These are phyloP conservation scores for Nakaseomyces uthaithaninus DNA, from an alignment of 1,139 yeast genomes.

Conservation along the genomic window DNA sequence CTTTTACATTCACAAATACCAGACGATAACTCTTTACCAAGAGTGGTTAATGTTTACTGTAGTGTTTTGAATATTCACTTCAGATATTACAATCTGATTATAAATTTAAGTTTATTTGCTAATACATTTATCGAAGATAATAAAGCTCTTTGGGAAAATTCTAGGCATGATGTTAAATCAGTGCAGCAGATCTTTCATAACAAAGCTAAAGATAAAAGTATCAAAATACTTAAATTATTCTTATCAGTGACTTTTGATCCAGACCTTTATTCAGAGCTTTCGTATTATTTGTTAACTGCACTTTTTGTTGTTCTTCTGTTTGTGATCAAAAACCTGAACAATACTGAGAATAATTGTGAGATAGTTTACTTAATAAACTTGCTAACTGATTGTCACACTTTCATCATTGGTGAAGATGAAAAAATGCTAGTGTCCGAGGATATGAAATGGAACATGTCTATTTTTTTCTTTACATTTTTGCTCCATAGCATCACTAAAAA, in stretches of 20 bases:
- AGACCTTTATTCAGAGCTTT: conserved; percentile 18
- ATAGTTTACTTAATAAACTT: conserved; percentile 12
- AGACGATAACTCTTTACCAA: conserved; percentile 16
- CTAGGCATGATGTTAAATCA: conserved; percentile 12
- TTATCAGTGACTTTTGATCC: conserved; percentile 18
- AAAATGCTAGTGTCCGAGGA: conserved; percentile 14
- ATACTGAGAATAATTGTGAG: conserved; percentile 9
- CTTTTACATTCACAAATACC: conserved; percentile 18
- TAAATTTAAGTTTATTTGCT: conserved; percentile 17
- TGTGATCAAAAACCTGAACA: conserved; percentile 12
- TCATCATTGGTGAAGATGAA: conserved; percentile 12
- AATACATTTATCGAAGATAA: conserved; percentile 21
- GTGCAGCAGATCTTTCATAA: not conserved
- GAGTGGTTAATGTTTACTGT: conserved; percentile 19
- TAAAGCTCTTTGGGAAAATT: conserved; percentile 11
- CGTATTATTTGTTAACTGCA: conserved; percentile 20
- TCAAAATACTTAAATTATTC: conserved; percentile 16
- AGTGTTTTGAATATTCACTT: conserved; percentile 21
- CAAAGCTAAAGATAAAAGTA: conserved; percentile 9
- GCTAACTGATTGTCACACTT: conserved; percentile 11
- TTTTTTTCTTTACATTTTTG: conserved; percentile 17
- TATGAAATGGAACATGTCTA: conserved; percentile 20
- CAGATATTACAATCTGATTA: conserved; percentile 16
- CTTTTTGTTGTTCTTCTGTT: conserved; percentile 16
- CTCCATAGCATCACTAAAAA: conserved; percentile 12